Evolutionary conservation across 2,329 filamentous ascomycete genomes (phyloP).

Genomic region (Xylaria sp.): DNA sequence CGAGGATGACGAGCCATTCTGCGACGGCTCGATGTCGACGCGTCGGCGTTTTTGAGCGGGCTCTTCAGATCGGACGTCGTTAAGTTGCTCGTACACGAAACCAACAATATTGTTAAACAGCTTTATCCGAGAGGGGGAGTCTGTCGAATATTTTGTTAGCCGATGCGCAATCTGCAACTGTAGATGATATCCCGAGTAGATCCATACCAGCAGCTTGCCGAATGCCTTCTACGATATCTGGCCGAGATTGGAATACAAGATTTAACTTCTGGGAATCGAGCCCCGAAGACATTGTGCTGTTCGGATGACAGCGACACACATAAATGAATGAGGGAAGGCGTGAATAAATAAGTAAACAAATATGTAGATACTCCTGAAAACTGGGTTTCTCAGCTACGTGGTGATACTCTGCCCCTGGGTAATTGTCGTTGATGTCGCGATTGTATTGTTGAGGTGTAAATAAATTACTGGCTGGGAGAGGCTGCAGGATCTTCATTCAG

Average conservation of each 20-base stretch:
- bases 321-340: background rate
- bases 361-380: background rate
- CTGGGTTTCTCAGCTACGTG: background rate
- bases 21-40: constrained; percentile 56
- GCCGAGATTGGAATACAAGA: constrained; percentile 64
- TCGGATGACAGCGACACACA: constrained; percentile 8
- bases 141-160: constrained; percentile 47
- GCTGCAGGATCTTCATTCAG: constrained; percentile 36
- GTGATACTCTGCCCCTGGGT: background rate
- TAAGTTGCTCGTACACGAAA: constrained; percentile 60
- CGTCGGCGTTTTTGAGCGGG: constrained; percentile 64
- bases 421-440: background rate
- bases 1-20: constrained; percentile 40
- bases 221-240: constrained; percentile 66
- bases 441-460: constrained; percentile 15
- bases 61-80: constrained; percentile 47
- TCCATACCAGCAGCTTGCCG: constrained; percentile 62
- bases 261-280: constrained; percentile 63
- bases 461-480: constrained; percentile 16
- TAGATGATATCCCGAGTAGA: background rate
- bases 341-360: background rate
- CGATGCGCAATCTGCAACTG: background rate
- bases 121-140: constrained; percentile 60
- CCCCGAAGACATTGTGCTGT: constrained; percentile 52
- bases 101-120: constrained; percentile 67